Evolutionary conservation across 2,329 filamentous ascomycete genomes (phyloP), one percentile per base, ranked within the genome.

Genomic region (Xylaria sp.): DNA sequence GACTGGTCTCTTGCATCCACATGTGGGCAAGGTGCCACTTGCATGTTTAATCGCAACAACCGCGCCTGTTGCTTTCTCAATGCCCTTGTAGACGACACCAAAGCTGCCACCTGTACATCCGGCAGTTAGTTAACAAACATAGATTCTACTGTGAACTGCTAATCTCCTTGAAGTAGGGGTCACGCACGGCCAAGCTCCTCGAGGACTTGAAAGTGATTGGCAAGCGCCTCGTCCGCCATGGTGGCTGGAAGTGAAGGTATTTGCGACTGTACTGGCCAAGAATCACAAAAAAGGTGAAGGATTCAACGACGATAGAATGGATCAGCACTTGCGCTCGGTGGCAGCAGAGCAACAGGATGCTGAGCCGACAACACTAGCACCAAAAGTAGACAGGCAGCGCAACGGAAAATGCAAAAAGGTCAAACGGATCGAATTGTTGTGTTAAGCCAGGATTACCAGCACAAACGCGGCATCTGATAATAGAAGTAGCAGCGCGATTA

Each of bases 31-130:
- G 9, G 26, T 43, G 49, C 44, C 39, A 76, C 89, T 69, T 79
- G 94, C 92, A 80, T 96, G 91, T 76, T 99, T 99, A 74, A 99
- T 94, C 26, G 94, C 94, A 49, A 97, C 94, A 39, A 92, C 89
- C 67, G 97, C 92, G 61, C 93, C 93, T 1, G 93, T 97, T 22
- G 85, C 79, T 70, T 87, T 91, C 67, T 97, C 92, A 68, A 97
- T 92, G 46, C 92, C 94, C 73, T 97, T 97, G 82, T 96, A 99
- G 26, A 99, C 94, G 41, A 93, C 87, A 52, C 94, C 94, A 72
- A 99, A 99, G 72, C 92, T 97, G 54, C 93, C 93, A 74, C 91
- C 91, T 95, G 66, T 40, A 57, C 34, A 48, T 18, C 26, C 43
- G n/a, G n/a, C 20, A 34, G 50, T 61, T 46, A 52, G 45, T 59